Conservation (phyloP, 148 eudicot species). For the Vaccinium vitisidaea region DNA sequence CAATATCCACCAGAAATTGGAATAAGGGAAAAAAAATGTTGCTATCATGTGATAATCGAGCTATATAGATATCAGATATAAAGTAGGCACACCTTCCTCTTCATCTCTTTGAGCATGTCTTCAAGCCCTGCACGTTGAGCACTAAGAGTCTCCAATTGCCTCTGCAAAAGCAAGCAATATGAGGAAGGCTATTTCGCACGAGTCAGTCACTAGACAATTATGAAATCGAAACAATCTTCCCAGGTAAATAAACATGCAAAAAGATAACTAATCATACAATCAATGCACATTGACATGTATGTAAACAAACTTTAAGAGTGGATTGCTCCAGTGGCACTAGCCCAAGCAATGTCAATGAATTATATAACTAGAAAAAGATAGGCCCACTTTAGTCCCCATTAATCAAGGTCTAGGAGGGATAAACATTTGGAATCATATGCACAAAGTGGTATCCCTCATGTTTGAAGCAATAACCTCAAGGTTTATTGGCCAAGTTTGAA, state of each 20-base stretch:
- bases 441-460: no score
- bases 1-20: not conserved
- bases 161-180: conserved; percentile 45
- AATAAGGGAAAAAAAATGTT: not conserved
- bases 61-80: not conserved
- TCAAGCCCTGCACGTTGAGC: conserved; percentile 96
- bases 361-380: no score
- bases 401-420: no score
- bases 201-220: not conserved
- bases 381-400: no score
- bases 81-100: conserved; percentile 64
- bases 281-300: not conserved
- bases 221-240: conserved; percentile 5
- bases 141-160: conserved; percentile 92
- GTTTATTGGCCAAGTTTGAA: no score
- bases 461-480: no score
- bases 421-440: no score
- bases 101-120: conserved; percentile 99
- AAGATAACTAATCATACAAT: not conserved
- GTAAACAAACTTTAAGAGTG: not conserved
- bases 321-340: no score
- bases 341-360: no score
- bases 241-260: not conserved
- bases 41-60: not conserved
- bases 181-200: not conserved